Base-by-base conservation (phyloP, 208 protist genomes). In the Leishmania guyanensis region DNA sequence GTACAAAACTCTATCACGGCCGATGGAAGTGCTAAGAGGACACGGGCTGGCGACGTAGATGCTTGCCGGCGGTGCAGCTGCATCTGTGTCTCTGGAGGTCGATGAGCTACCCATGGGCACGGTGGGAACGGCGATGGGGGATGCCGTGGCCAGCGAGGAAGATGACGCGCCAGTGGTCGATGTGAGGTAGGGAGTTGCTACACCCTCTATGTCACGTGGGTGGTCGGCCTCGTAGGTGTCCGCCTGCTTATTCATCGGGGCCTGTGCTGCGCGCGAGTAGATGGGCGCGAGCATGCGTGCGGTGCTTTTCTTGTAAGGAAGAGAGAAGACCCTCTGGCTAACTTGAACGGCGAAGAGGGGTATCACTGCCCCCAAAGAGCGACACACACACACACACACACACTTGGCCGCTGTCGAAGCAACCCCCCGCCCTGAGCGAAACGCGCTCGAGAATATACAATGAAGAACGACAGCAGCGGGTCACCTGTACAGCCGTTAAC, bases 1-100 rank as follows among this genome's bases (percentile, higher is more conserved):
- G 10, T 66, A 36, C n/a, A 16, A 5, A 5, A 62, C 4, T n/a
- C 1, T 26, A 62, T 62, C 22, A 22, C 6, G 9, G 5, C 56
- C 56, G 22, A 29, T 29, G 6, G 56, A 29, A 9, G 22, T 62
- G 56, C 56, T n/a, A 62, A 62, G 56, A 62, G 56, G 75, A 48
- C 80, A 68, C 17, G 80, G 80, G 50, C 76, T 76, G 68, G 81
- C 65, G 16, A 80, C 76, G 76, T 84, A 80, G 66, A 77, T 46
- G 50, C 20, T 29, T 9, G 53, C 5, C 12, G 20, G 46, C n/a
- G 70, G 1, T 46, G 14, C 33, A 36, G 26, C 5, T 1, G 46
- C 33, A 29, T 33, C 10, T 16, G 70, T 8, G 70, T 58, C 26
- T 5, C 14, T 17, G 26, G 70, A 53, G 26, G 48, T 20, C 17